These are phyloP conservation scores for Penicillium cataractarum DNA, from an alignment of 495 filamentous ascomycete species.

Conservation along the genomic window DNA sequence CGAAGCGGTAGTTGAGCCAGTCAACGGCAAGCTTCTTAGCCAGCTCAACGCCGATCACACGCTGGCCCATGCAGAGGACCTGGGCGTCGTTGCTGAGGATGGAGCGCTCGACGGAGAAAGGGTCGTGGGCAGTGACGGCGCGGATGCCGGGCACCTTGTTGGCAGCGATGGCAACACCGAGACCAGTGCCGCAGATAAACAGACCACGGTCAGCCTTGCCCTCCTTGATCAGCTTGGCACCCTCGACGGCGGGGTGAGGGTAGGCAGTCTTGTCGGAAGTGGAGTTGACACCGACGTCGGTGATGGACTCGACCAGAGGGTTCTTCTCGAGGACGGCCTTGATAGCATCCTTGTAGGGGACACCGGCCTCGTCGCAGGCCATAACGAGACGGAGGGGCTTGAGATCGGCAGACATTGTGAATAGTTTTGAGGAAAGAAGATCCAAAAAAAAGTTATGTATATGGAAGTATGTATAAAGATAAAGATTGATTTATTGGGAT, in stretches of 20 bases:
- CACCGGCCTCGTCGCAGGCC: slow-evolving; percentile 74
- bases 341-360: slow-evolving; percentile 78
- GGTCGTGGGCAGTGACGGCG: slow-evolving; percentile 86
- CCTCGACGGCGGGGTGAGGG: slow-evolving; percentile 75
- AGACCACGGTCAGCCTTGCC: slow-evolving; percentile 78
- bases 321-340: slow-evolving; percentile 69
- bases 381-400: slow-evolving; percentile 61
- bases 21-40: slow-evolving; percentile 76
- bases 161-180: slow-evolving; percentile 83
- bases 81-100: slow-evolving; percentile 86
- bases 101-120: slow-evolving; percentile 79
- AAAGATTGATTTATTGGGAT: neutral
- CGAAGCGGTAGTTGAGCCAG: slow-evolving; percentile 83
- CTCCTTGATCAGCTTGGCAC: slow-evolving; percentile 65
- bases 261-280: slow-evolving; percentile 79
- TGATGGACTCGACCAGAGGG: slow-evolving; percentile 67
- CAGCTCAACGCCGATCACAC: slow-evolving; percentile 79
- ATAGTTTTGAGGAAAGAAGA: slow-evolving; percentile 5
- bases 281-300: slow-evolving; percentile 69
- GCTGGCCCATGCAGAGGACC: slow-evolving; percentile 85
- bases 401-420: slow-evolving; percentile 43
- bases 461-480: slow-evolving; percentile 6
- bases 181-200: slow-evolving; percentile 84
- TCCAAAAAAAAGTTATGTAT: neutral
- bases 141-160: slow-evolving; percentile 87